Percentiles rank a stretch among this genome's conserved stretches.
Evolutionary conservation across 2,329 filamentous ascomycete genomes (phyloP).

Genomic region (Colletotrichum australisinense): DNA sequence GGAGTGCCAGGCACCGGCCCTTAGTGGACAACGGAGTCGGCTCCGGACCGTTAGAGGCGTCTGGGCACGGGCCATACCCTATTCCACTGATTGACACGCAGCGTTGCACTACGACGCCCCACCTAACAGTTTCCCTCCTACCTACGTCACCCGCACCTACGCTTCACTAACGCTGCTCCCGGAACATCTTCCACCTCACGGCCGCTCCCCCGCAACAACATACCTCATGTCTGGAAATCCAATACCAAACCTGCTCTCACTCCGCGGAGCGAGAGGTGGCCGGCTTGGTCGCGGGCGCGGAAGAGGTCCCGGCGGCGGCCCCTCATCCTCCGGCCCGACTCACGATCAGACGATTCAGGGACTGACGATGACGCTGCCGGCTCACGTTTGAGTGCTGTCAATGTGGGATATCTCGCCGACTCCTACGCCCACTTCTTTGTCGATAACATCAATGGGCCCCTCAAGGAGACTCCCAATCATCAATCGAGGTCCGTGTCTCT

Average conservation of each 20-base stretch:
- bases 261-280: constrained; percentile 58
- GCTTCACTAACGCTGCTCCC: background rate
- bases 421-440: constrained; percentile 81
- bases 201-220: background rate
- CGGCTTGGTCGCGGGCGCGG: constrained; percentile 49
- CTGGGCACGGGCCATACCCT: background rate
- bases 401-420: constrained; percentile 86
- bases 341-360: constrained; percentile 85
- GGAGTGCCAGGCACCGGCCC: background rate
- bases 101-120: constrained; percentile 8
- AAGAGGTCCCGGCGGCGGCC: constrained; percentile 41
- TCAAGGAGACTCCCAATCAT: constrained; percentile 87
- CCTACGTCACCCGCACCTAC: constrained; percentile 19
- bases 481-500: constrained; percentile 77
- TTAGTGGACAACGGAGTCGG: background rate
- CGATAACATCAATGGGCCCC: constrained; percentile 55
- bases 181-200: background rate
- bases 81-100: background rate
- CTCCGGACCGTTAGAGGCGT: background rate
- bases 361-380: constrained; percentile 94
- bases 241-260: constrained; percentile 82
- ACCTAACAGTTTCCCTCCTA: constrained; percentile 10
- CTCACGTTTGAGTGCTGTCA: constrained; percentile 89
- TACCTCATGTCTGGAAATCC: constrained; percentile 74
- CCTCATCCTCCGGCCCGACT: constrained; percentile 45